phyloP scores from a whole-genome alignment of 257 asterid species.

The Thymus mandschuricus region DNA sequence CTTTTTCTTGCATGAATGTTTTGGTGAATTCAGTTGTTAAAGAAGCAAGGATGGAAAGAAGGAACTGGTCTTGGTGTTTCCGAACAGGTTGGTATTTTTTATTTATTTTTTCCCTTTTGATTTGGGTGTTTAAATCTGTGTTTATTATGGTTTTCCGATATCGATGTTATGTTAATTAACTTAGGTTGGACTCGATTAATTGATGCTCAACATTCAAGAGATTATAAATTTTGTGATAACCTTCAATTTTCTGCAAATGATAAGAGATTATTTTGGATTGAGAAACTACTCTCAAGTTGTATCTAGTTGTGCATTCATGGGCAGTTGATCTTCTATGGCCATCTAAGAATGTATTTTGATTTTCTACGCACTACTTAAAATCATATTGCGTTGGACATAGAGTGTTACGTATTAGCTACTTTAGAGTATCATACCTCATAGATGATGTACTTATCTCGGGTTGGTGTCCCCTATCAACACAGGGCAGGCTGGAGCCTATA shows the following conservation, averaged over 20 bases:
- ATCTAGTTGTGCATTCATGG: not conserved
- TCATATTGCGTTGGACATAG: not conserved
- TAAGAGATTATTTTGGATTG: not conserved
- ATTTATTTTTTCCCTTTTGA: not conserved
- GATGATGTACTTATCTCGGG: conserved; percentile 24
- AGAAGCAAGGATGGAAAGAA: conserved; percentile 96
- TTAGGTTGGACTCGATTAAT: not conserved
- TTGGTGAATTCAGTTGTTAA: conserved; percentile 56
- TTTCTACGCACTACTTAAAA: not conserved
- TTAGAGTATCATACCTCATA: conserved; percentile 8
- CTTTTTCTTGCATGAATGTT: not conserved
- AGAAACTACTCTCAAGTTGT: not conserved
- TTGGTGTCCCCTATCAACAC: conserved; percentile 30
- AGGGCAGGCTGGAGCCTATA: conserved; percentile 95
- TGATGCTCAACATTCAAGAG: not conserved
- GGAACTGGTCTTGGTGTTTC: conserved; percentile 83
- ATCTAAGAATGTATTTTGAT: too few relatives aligned
- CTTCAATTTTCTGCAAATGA: not conserved
- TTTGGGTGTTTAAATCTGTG: not conserved
- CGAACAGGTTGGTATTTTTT: conserved; percentile 60
- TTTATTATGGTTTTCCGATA: not conserved
- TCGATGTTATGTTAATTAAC: conserved; percentile 4
- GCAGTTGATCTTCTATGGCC: not conserved
- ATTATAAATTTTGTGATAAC: not conserved
- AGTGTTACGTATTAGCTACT: not conserved